These are phyloP conservation scores for Chamaecrista fasciculata DNA, from an alignment of 306 rosid species.

Conservation along the genomic window DNA sequence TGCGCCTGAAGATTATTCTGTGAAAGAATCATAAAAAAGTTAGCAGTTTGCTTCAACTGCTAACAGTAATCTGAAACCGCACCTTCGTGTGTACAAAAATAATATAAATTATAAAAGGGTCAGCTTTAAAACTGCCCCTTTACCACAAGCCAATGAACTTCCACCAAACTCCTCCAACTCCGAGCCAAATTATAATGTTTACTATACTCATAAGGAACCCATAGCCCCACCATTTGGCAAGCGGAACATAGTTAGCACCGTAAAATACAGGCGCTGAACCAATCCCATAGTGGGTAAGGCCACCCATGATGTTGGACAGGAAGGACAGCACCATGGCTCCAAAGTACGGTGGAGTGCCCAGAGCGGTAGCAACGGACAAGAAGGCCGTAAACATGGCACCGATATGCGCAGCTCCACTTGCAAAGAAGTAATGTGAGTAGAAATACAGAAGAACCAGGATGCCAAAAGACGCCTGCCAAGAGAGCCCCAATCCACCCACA, in stretches of 20 bases:
- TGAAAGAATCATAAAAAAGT: constrained; percentile 36
- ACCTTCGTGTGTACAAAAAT: constrained; percentile 35
- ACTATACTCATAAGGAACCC: constrained; percentile 80
- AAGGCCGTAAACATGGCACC: constrained; percentile 99
- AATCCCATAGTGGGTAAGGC: constrained; percentile 97
- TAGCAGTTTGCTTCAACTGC: constrained; percentile 41
- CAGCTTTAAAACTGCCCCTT: constrained; percentile 35
- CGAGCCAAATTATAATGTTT: constrained; percentile 93
- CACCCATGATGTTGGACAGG: constrained; percentile 98
- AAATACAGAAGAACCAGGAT: constrained; percentile 92
- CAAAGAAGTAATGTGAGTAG: constrained; percentile 98
- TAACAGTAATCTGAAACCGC: constrained; percentile 23
- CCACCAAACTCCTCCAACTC: constrained; percentile 93
- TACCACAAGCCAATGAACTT: constrained; percentile 88
- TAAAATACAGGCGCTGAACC: constrained; percentile 97
- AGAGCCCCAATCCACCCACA: constrained; percentile 93
- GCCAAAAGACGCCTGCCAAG: constrained; percentile 92
- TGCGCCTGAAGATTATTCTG: constrained; percentile 48
- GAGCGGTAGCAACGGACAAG: constrained; percentile 94
- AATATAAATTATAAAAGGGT: constrained; percentile 17
- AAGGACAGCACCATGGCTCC: constrained; percentile 89
- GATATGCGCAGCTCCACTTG: constrained; percentile 99
- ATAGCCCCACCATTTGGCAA: constrained; percentile 95
- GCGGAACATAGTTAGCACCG: constrained; percentile 96
- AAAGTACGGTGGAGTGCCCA: constrained; percentile 90